These are phyloP conservation scores for Geotrichum carabidarum DNA, from an alignment of 1,139 yeast species.

Conservation along the genomic window DNA sequence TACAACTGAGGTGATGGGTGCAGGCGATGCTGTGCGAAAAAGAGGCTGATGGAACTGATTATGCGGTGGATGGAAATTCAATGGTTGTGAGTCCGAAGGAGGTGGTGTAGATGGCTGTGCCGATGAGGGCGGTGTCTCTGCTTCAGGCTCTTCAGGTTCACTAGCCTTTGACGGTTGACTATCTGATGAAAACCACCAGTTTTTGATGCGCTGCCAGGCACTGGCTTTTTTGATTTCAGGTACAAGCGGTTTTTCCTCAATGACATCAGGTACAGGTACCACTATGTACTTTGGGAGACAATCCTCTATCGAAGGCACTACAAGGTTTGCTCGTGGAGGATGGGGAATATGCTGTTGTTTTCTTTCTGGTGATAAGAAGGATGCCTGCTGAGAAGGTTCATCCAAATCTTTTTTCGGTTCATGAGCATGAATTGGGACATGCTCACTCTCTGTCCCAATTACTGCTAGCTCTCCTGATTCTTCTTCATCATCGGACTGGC, in stretches of 20 bases:
- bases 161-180: background rate
- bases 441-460: background rate
- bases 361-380: too few species aligned
- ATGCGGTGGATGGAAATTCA: background rate
- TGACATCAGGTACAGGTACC: background rate
- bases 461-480: background rate
- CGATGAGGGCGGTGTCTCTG: background rate
- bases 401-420: background rate
- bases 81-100: background rate
- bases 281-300: background rate
- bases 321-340: background rate
- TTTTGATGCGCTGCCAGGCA: background rate
- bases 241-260: background rate
- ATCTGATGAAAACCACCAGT: background rate
- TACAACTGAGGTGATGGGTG: constrained; percentile 44
- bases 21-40: background rate
- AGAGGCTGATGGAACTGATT: background rate
- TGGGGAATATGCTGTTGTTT: too few species aligned
- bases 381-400: too few species aligned
- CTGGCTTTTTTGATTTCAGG: background rate
- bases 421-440: background rate
- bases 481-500: background rate
- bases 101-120: background rate
- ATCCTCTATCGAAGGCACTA: background rate
- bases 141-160: background rate